Conservation (phyloP, 805 yeast species). For the Blastobotrys terrestris region DNA sequence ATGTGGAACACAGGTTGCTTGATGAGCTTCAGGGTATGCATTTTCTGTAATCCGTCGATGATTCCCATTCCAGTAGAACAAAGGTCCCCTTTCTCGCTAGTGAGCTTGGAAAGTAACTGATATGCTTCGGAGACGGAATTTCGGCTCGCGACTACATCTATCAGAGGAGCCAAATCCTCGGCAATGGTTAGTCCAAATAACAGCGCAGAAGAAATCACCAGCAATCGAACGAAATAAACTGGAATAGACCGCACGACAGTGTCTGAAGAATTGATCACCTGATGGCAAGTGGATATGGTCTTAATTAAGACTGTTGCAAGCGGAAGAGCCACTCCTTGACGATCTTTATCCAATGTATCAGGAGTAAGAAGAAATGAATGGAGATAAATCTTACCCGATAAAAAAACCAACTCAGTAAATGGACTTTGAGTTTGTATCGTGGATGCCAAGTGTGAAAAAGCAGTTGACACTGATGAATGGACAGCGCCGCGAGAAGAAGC, state of each 20-base stretch:
- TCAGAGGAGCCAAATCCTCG: slow-evolving; percentile 4
- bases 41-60: slow-evolving; percentile 9
- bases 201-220: slow-evolving; percentile 7
- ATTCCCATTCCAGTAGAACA: not conserved
- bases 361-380: slow-evolving; percentile 14
- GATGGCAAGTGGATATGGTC: slow-evolving; percentile 2
- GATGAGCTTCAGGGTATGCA: slow-evolving; percentile 5
- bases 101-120: slow-evolving; percentile 4
- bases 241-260: slow-evolving; percentile 1
- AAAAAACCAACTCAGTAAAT: slow-evolving; percentile 10
- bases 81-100: not conserved
- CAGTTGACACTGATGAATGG: slow-evolving; percentile 4
- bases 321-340: slow-evolving; percentile 8
- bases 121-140: slow-evolving; percentile 12
- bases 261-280: not conserved
- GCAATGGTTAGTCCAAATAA: slow-evolving; percentile 12
- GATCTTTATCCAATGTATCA: slow-evolving; percentile 10
- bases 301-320: slow-evolving; percentile 10
- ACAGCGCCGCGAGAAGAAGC: slow-evolving; percentile 8
- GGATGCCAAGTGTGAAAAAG: slow-evolving; percentile 9
- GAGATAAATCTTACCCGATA: slow-evolving; percentile 9
- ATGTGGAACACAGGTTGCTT: slow-evolving; percentile 11
- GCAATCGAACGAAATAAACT: not conserved
- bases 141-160: slow-evolving; percentile 8
- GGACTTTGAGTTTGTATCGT: slow-evolving; percentile 5